Evolutionary conservation across 2,329 filamentous ascomycete species (phyloP).

Genomic region (Neopestalotiopsis rosae): DNA sequence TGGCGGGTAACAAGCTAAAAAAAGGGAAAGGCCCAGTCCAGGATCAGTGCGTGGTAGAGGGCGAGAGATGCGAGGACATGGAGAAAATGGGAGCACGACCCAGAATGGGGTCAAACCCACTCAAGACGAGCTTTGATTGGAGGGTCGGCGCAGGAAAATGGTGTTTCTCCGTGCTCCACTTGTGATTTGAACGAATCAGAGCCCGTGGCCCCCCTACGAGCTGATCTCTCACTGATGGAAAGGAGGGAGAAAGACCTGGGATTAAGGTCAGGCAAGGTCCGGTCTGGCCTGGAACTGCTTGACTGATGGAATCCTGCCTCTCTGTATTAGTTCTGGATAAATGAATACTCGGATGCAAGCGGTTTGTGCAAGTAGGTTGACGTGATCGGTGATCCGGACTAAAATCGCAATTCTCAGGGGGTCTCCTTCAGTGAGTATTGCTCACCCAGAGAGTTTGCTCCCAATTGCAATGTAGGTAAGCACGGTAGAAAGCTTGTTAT

Average conservation of each 20-base stretch:
- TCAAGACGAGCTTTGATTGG: background rate
- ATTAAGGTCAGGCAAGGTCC: background rate
- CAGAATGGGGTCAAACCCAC: conserved; percentile 15
- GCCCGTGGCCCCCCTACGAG: background rate
- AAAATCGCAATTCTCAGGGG: background rate
- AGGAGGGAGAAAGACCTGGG: background rate
- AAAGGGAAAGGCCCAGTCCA: conserved; percentile 18
- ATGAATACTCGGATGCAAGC: background rate
- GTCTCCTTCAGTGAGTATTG: background rate
- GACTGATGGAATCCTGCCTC: background rate
- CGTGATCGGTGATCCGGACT: background rate
- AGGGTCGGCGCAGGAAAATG: background rate
- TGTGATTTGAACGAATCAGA: background rate
- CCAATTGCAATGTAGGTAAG: background rate
- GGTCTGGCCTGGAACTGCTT: background rate
- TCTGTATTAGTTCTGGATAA: background rate
- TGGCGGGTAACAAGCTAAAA: conserved; percentile 25
- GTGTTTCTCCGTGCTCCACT: conserved; percentile 12
- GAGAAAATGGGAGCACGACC: conserved; percentile 11
- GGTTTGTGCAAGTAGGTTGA: background rate
- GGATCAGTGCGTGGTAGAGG: conserved; percentile 17
- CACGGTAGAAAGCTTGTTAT: background rate
- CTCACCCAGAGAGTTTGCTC: background rate
- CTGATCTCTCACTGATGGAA: background rate
- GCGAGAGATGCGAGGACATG: conserved; percentile 15